A percentile compares a stretch with the other conserved stretches of the same genome.
phyloP scores from a whole-genome alignment of 2,329 filamentous ascomycete species.

The Diaporthe capsici region DNA sequence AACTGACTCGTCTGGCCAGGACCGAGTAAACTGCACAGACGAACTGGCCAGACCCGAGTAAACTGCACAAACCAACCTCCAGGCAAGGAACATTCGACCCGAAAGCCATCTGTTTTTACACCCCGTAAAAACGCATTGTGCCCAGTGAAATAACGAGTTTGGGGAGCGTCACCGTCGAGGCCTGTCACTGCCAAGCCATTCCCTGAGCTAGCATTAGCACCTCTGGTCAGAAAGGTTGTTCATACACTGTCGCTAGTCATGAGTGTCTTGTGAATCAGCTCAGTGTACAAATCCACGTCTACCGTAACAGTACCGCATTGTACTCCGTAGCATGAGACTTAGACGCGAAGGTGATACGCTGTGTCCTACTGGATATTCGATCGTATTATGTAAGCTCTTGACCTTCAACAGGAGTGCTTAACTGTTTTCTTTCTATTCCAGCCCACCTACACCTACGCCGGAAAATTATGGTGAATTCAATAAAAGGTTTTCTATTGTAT shows the following conservation, averaged over 20 bases:
- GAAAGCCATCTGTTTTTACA: not conserved
- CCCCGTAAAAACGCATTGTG: not conserved
- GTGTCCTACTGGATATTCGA: not conserved
- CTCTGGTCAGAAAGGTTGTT: not conserved
- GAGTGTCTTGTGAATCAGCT: not conserved
- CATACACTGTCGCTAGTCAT: conserved; percentile 20
- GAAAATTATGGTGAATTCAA: not conserved
- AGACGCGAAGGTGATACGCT: not conserved
- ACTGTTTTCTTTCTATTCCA: not conserved
- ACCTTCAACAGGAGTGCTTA: not conserved
- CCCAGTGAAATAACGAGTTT: not conserved
- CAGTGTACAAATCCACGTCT: not conserved
- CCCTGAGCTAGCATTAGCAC: not conserved
- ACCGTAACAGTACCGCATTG: not conserved
- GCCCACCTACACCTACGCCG: not conserved
- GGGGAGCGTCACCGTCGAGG: not conserved
- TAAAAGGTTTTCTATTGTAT: no score
- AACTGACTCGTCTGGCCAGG: not conserved
- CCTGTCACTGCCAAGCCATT: not conserved
- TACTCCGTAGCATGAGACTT: not conserved
- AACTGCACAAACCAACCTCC: not conserved
- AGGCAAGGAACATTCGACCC: not conserved
- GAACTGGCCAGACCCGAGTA: not conserved
- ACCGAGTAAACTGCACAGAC: not conserved
- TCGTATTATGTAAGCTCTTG: not conserved